Base-by-base conservation (phyloP, 176 grass and related monocot genomes). In the Chrysopogon serrulatus region DNA sequence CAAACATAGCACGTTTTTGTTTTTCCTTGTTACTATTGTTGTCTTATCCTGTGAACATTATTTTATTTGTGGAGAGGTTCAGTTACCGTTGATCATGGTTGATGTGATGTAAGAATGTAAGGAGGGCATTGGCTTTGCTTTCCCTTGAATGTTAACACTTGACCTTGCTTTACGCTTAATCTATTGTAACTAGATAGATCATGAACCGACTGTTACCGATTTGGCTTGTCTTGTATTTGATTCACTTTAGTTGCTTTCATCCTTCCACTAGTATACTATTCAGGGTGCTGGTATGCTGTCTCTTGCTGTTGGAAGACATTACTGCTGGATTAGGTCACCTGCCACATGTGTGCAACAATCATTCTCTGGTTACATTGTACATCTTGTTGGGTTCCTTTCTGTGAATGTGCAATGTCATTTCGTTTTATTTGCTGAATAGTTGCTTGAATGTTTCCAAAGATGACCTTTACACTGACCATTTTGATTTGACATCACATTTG, bases 211-310 rank as follows among this genome's bases (percentile, higher is more conserved):
- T 12, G 74, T 37, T 72, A 39, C 62, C 79, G 26, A 70, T 70
- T 49, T 40, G 32, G 17, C 12, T n/a, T n/a, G 34, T 81, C 61
- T 80, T 54, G 16, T 65, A 39, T 15, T 68, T 24, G 15, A 10
- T 32, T 21, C 23, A 51, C 61, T 71, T 85, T 85, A 54, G 37
- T 76, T 49, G 60, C 47, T 84, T 70, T 68, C 69, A 70, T 69
- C 49, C 39, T 77, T 80, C 28, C 18, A 8, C 4, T 40, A 2
- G 39, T 10, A 11, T 34, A 40, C 39, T 40, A 8, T 1, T 6
- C 36, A 39, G 36, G 6, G 12, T 24, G 12, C 59, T 32, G 13
- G 13, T 41, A 24, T 35, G n/a, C 0, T 24, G 18, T 42, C 39
- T 40, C 39, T 14, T 28, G 14, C 17, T 59, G 27, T 77, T 36